A percentile compares a stretch with the other conserved stretches of the same genome.
phyloP scores from a whole-genome alignment of 108 stramenopile genomes.

The Fragilariopsis cylindrus region DNA sequence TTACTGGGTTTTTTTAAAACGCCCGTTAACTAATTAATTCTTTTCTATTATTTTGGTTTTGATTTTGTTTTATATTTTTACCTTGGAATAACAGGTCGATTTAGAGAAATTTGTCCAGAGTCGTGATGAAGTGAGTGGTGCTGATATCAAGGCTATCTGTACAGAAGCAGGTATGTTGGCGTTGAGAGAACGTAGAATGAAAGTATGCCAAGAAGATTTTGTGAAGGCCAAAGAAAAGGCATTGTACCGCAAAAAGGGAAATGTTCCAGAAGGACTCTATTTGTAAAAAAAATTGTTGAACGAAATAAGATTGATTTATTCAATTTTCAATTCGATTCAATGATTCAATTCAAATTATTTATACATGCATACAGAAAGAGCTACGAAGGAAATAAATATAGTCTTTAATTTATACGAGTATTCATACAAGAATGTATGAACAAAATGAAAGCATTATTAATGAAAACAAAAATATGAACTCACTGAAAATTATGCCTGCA shows the following conservation, averaged over 20 bases:
- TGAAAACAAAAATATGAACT: no score
- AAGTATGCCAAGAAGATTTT: conserved; percentile 97
- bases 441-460: no score
- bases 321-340: no score
- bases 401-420: no score
- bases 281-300: conserved; percentile 10
- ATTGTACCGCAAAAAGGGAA: conserved; percentile 98
- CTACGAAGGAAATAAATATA: no score
- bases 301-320: no score
- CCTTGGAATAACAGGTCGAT: conserved; percentile 54
- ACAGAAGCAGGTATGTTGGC: conserved; percentile 99
- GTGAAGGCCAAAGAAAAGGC: conserved; percentile 99
- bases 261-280: conserved; percentile 92
- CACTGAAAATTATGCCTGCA: no score
- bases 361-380: no score
- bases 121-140: conserved; percentile 98
- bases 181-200: conserved; percentile 98
- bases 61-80: not conserved
- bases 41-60: not conserved
- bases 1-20: not conserved
- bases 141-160: conserved; percentile 99
- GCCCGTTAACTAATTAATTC: not conserved
- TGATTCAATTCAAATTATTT: no score
- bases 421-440: no score
- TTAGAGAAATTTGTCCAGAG: conserved; percentile 97